Base-by-base conservation (phyloP, 2,329 filamentous ascomycete genomes). In the Fusarium circinatum region DNA sequence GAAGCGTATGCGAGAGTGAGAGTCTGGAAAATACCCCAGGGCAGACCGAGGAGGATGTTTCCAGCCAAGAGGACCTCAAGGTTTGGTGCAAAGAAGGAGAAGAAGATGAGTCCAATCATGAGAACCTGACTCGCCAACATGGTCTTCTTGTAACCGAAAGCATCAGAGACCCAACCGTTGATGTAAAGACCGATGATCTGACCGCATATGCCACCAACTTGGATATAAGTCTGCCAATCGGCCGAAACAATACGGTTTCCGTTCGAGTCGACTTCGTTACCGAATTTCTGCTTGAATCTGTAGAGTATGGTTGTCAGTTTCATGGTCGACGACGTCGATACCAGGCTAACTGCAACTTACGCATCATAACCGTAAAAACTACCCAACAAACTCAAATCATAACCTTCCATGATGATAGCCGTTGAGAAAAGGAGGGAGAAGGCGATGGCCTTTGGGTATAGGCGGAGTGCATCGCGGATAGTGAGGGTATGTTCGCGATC, bases 1-100 rank as follows among this genome's bases (percentile, higher is more conserved):
- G 86, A 83, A 5, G 86, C 86, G 60, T 88, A 88, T 0, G 86
- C 84, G 0, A 84, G 83, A 0, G 83, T 83, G 13, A 87, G 73
- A 0, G 86, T 86, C 71, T 86, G 84, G 76, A 88, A 85, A 24
- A 83, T 80, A 17, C 83, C 83, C 81, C 85, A 87, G 0, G 86
- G 85, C 8, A 87, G 78, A 13, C 86, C 86, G 20, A 83, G 82
- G 6, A 87, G 81, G 15, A 87, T 80, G 70, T 86, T 83, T 5
- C 84, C 85, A 12, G 18, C 81, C 79, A 24, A 86, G 79, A 3
- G 86, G 80, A 84, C 79, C 4, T 79, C 64, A 17, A 86, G 80
- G 36, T 79, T 81, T 48, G 82, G 70, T 8, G 84, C 82, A 59
- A 87, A 87, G 79, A 88, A 87, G 45, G 83, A 79, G 48, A 87